phyloP scores from a whole-genome alignment of 768 basidiomycete species.

The Mycena chlorophos region DNA sequence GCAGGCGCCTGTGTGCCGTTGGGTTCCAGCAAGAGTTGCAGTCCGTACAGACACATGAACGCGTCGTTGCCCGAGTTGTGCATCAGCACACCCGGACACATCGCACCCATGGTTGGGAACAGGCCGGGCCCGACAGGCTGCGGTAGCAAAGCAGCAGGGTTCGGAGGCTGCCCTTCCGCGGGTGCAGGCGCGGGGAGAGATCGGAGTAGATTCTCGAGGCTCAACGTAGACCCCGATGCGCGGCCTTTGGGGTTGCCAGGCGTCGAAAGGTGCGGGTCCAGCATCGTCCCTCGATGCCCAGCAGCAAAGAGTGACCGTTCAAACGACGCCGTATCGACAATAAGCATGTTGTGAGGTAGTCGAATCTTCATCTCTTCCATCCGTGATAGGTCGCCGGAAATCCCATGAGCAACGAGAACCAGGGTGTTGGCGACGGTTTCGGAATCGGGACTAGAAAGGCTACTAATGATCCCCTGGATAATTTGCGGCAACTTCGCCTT shows the following conservation, averaged over 20 bases:
- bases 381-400: conserved; percentile 54
- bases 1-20: conserved; percentile 39
- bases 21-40: conserved; percentile 71
- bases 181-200: conserved; percentile 51
- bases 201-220: conserved; percentile 61
- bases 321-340: conserved; percentile 62
- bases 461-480: conserved; percentile 73
- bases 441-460: conserved; percentile 73
- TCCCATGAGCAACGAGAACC: conserved; percentile 67
- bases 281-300: conserved; percentile 61
- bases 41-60: conserved; percentile 62
- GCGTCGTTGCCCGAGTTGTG: conserved; percentile 85
- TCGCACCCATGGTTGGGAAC: conserved; percentile 17
- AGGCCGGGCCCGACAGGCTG: conserved; percentile 11
- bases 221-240: conserved; percentile 52
- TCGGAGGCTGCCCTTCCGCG: conserved; percentile 20
- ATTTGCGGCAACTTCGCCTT: conserved; percentile 72
- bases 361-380: conserved; percentile 82
- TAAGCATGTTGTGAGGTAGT: conserved; percentile 70
- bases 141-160: conserved; percentile 13
- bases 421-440: conserved; percentile 70
- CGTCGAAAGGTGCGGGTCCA: conserved; percentile 51
- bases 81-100: conserved; percentile 43
- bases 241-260: conserved; percentile 45
- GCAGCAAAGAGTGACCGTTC: conserved; percentile 62